These are phyloP conservation scores for Ustilago bromivora DNA, from an alignment of 1,284 basidiomycete species.

Conservation along the genomic window DNA sequence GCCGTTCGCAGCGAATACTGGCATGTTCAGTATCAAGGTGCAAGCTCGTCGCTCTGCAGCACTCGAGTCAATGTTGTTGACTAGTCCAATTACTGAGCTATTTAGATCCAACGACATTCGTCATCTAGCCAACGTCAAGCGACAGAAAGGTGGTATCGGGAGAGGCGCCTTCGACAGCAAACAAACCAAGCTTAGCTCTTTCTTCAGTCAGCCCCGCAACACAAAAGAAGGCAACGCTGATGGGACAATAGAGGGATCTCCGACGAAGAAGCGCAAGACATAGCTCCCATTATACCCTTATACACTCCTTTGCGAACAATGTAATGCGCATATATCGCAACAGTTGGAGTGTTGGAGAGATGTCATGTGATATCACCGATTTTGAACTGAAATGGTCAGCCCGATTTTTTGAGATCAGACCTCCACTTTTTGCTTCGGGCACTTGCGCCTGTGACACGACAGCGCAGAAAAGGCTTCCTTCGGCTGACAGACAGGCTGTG, in stretches of 20 bases:
- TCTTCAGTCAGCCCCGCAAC: constrained; percentile 24
- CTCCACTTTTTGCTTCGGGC: constrained; percentile 1
- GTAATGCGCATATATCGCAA: not conserved
- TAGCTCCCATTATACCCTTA: constrained; percentile 10
- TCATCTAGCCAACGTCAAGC: constrained; percentile 35
- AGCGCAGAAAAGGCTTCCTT: not conserved
- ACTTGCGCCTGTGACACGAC: not conserved
- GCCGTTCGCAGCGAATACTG: constrained; percentile 57
- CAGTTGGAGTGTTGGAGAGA: not conserved
- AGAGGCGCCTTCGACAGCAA: constrained; percentile 30
- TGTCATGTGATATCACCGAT: not conserved
- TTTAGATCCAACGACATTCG: constrained; percentile 39
- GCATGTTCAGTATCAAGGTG: constrained; percentile 52
- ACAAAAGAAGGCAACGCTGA: not conserved
- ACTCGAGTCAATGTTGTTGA: not conserved
- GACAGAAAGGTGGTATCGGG: constrained; percentile 45
- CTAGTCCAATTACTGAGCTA: constrained; percentile 19
- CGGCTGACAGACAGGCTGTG: not conserved
- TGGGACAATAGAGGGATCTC: constrained; percentile 1
- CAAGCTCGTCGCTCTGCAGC: not conserved
- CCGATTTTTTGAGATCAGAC: not conserved
- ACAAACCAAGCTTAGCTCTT: constrained; percentile 39
- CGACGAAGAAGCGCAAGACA: constrained; percentile 30
- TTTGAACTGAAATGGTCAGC: too few relatives aligned
- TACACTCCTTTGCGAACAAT: not conserved